Conservation (phyloP, 352 stramenopile genomes). For the Phytophthora hibernalis region DNA sequence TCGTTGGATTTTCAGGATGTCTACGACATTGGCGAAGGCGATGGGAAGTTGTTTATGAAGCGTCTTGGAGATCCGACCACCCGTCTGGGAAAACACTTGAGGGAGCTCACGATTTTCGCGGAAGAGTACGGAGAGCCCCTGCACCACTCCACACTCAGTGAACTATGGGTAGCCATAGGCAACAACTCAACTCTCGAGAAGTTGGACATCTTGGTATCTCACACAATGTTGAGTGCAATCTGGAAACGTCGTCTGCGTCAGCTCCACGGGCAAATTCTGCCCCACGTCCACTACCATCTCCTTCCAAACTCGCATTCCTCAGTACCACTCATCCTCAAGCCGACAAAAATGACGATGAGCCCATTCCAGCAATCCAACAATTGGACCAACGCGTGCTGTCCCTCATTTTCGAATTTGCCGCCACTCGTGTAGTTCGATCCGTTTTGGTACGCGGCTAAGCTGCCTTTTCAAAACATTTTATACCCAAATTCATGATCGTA, state of each 20-base stretch:
- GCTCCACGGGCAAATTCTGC: constrained; percentile 19
- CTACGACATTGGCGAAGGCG: constrained; percentile 16
- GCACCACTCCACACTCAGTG: constrained; percentile 12
- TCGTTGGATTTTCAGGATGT: constrained; percentile 20
- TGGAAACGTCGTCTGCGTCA: constrained; percentile 19
- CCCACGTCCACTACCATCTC: constrained; percentile 2
- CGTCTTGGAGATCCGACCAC: constrained; percentile 18
- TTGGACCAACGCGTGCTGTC: constrained; percentile 11
- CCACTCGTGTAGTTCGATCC: constrained; percentile 2
- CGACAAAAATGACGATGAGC: not conserved
- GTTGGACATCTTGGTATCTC: constrained; percentile 16
- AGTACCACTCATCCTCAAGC: not conserved
- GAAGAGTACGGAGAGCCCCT: constrained; percentile 26
- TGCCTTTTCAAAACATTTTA: not conserved
- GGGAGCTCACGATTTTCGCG: constrained; percentile 11
- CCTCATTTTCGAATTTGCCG: constrained; percentile 19
- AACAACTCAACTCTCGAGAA: constrained; percentile 18
- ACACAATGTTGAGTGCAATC: constrained; percentile 6
- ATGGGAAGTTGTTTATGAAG: constrained; percentile 23
- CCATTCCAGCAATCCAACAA: not conserved
- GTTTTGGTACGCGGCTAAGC: not conserved
- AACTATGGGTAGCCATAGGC: constrained; percentile 10
- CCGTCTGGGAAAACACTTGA: constrained; percentile 14
- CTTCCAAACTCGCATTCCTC: constrained; percentile 18
- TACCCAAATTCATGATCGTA: not conserved